Conservation (phyloP, 345 rosid genomes). For the Brassica carinata region DNA sequence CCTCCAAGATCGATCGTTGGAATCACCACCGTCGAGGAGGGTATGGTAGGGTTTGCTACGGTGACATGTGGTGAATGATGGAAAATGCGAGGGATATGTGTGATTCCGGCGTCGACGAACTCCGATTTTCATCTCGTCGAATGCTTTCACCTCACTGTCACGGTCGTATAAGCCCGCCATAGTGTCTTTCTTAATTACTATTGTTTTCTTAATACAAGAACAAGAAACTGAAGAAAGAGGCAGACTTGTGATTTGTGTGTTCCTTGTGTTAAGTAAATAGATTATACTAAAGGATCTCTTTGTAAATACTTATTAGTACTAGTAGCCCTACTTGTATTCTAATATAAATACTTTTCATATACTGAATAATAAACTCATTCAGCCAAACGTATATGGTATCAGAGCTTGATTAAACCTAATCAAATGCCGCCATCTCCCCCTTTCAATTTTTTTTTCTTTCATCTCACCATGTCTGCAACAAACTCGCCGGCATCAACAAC, state of each 20-base stretch:
- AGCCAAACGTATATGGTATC: too few species aligned
- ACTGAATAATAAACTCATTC: too few species aligned
- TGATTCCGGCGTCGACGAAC: slow-evolving; percentile 34
- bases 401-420: too few species aligned
- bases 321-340: too few species aligned
- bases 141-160: slow-evolving; percentile 24
- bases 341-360: too few species aligned
- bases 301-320: too few species aligned
- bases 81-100: slow-evolving; percentile 37
- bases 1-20: slow-evolving; percentile 26
- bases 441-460: too few species aligned
- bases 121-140: slow-evolving; percentile 36
- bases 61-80: neutral
- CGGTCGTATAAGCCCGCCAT: slow-evolving; percentile 3
- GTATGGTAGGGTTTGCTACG: neutral
- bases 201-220: neutral
- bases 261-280: neutral
- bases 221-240: neutral
- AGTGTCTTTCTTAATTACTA: neutral
- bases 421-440: too few species aligned
- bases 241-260: neutral
- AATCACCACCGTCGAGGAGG: neutral
- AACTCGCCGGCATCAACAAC: too few species aligned
- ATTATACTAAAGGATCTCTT: too few species aligned
- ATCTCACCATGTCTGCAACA: too few species aligned